Base-by-base conservation (phyloP, 768 basidiomycete species). In the Phanerodontia chrysosporium region DNA sequence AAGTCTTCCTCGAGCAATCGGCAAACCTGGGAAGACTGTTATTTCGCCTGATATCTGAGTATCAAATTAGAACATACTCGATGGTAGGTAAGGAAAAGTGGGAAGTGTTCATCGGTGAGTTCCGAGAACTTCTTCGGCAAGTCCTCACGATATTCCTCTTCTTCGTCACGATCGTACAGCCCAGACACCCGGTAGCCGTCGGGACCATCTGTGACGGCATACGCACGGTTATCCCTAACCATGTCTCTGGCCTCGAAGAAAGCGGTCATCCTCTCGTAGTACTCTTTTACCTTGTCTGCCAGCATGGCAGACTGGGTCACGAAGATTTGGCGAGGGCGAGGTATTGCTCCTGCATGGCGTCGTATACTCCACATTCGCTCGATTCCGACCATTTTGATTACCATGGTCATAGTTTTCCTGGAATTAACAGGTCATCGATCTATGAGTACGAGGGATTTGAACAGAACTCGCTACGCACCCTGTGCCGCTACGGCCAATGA, bases 401-500 rank as follows among this genome's bases (percentile, higher is more conserved):
- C 35, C 69, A 69, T 67, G 1, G 69, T 69, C 12, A 68, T 70
- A 1, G 68, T 70, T 49, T 69, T 70, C 25, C 58, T 59, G 51
- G 8, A 25, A 14, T 10, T 36, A 29, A n/a, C 51, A 12, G n/a
- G 22, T 52, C 39, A 21, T 16, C 13, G 10, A 21, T 14, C 45
- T 27, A 25, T 28, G 36, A 18, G 3, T 42, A 32, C 30, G 35
- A 24, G 27, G 13, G 9, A 30, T 25, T 18, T 2, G 32, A 16
- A 35, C 4, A 42, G 18, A 10, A 42, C 4, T 9, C 8, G 39
- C 4, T 18, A 48, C 58, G 30, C 16, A 54, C 85, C 86, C 86
- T 0, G 86, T 88, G 10, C 86, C 86, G 66, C 85, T 86, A 25
- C 86, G 74, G 0, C 86, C 63, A 5, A 64, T 14, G 42, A 87